Evolutionary conservation across 257 asterid species (phyloP).

Genomic region (Scutellaria baicalensis): DNA sequence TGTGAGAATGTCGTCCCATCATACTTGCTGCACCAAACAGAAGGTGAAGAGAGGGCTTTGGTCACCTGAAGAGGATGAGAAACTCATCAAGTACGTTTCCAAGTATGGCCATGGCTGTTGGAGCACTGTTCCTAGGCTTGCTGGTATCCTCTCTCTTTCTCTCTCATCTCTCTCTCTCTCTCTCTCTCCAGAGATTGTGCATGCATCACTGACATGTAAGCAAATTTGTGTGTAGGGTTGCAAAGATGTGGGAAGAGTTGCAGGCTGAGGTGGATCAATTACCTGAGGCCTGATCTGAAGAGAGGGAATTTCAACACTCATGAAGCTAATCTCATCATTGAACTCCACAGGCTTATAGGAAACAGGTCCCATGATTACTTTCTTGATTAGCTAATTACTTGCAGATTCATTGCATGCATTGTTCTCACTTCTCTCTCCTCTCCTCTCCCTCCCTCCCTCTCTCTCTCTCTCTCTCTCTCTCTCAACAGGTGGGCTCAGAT

Average conservation of each 20-base stretch:
- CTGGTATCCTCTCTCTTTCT: conserved; percentile 17
- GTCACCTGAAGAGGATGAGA: conserved; percentile 39
- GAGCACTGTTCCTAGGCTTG: conserved; percentile 31
- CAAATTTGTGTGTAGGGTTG: conserved; percentile 31
- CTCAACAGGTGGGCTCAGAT: conserved; percentile 85
- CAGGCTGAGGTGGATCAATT: conserved; percentile 79
- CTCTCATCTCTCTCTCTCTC: not conserved
- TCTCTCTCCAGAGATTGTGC: too few species aligned
- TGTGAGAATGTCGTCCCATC: conserved; percentile 2
- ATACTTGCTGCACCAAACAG: conserved; percentile 30
- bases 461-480: too few species aligned
- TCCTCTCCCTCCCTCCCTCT: too few species aligned
- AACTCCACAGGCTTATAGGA: conserved; percentile 63
- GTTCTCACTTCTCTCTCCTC: not conserved
- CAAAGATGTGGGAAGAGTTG: conserved; percentile 89
- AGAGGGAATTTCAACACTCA: conserved; percentile 55
- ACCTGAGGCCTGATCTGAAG: conserved; percentile 79
- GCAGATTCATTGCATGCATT: not conserved
- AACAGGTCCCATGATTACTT: conserved; percentile 34
- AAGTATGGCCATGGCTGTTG: conserved; percentile 31
- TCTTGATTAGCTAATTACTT: not conserved
- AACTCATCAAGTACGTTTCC: conserved; percentile 20
- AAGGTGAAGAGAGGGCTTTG: conserved; percentile 35
- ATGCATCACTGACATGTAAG: not conserved
- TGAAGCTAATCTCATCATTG: conserved; percentile 56